Base-by-base conservation (phyloP, 305 asterid genomes). In the Lippia alba region DNA sequence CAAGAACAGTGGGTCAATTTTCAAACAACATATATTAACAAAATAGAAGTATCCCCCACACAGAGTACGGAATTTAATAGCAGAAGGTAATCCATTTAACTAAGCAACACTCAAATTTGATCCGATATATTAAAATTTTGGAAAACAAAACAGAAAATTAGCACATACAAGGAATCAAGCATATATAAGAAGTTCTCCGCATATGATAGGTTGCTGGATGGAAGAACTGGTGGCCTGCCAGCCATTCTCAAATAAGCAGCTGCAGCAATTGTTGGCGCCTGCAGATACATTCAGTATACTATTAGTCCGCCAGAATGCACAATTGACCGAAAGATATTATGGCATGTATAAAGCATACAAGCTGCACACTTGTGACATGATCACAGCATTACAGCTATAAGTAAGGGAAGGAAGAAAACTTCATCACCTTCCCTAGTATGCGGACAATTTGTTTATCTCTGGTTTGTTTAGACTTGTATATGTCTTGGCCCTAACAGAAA, bases 241-340 rank as follows among this genome's bases (percentile, higher is more conserved):
- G 98, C 95, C 89, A 91, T 79, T 79, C 98, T 91, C 86, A 93
- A 81, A 81, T 91, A 91, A 78, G 98, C 97, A 46, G 98, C 98
- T 34, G 98, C 96, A 64, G 98, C 98, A 72, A 91, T 90, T 45
- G 97, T 90, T 30, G 98, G 96, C n/a, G 87, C 98, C 98, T 93
- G 88, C 76, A 87, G 70, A 76, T 67, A 70, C 30, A 61, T 76
- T 54, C 50, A 59, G n/a, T 53, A 79, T 55, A n/a, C 53, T 66
- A 67, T 66, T 49, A 71, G 67, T 41, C 34, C 24, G 56, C 74
- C 40, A 24, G 6, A 61, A 54, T 12, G 67, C 49, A 45, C 50
- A 44, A 68, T 56, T 24, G 56, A 51, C 54, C 48, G 59, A 53
- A 56, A 14, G 33, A 71, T 69, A 54, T 20, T 54, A 48, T 46